phyloP scores from a whole-genome alignment of 495 filamentous ascomycete genomes.

The Penicillium macrosclerotiorum region DNA sequence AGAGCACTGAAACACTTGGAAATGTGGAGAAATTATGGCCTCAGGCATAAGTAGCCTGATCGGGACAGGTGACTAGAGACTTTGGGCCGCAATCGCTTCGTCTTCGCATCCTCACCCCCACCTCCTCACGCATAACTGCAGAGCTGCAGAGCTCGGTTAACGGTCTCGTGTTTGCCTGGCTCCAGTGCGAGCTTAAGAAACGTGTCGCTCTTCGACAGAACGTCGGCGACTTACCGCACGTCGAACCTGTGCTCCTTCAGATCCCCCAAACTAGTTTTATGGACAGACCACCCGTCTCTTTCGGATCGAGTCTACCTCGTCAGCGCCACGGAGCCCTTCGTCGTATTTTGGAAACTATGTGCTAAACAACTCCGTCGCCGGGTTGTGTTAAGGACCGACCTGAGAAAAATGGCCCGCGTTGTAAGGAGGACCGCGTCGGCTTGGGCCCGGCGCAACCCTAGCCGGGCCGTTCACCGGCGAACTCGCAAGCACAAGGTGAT shows the following conservation, averaged over 20 bases:
- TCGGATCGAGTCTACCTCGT: neutral
- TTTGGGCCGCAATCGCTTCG: slow-evolving; percentile 29
- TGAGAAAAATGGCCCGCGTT: slow-evolving; percentile 38
- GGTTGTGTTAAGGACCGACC: slow-evolving; percentile 18
- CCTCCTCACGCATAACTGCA: neutral
- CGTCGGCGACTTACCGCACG: neutral
- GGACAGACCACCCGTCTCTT: slow-evolving; percentile 7
- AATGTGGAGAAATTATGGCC: slow-evolving; percentile 9
- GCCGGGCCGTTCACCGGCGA: slow-evolving; percentile 29
- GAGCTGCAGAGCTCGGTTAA: neutral
- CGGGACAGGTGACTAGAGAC: slow-evolving; percentile 23
- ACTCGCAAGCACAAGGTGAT: slow-evolving; percentile 57
- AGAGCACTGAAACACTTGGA: slow-evolving; percentile 2
- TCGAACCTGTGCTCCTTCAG: neutral
- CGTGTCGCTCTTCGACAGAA: slow-evolving; percentile 1
- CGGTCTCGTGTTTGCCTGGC: neutral
- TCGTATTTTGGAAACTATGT: slow-evolving; percentile 4
- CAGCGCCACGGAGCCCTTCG: neutral
- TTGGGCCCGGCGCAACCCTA: slow-evolving; percentile 31
- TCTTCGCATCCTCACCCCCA: slow-evolving; percentile 4
- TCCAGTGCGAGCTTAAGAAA: neutral
- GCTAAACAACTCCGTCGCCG: slow-evolving; percentile 11
- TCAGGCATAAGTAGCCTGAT: slow-evolving; percentile 23
- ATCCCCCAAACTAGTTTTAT: slow-evolving; percentile 3
- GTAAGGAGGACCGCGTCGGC: slow-evolving; percentile 34